Conservation (phyloP, 768 basidiomycete genomes). For the Tulasnella sp. region DNA sequence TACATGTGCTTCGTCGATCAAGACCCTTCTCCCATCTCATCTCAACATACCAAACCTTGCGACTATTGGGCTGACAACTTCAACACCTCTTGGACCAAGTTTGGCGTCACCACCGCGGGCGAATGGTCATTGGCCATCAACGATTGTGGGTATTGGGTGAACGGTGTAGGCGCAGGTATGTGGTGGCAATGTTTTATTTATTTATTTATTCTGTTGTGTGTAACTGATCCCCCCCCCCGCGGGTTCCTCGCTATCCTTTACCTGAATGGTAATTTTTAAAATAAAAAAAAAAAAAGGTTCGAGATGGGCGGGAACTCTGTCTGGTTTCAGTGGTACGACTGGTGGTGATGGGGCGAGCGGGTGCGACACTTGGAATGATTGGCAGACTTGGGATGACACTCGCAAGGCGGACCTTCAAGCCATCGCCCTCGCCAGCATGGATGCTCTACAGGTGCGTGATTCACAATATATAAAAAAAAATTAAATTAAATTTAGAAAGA, state of each 20-base stretch:
- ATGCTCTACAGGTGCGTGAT: slow-evolving; percentile 69
- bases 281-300: too few species aligned
- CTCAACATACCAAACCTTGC: slow-evolving; percentile 54
- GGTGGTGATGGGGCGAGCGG: slow-evolving; percentile 38
- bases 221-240: too few species aligned
- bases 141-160: slow-evolving; percentile 30
- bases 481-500: background rate
- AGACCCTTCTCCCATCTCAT: slow-evolving; percentile 45
- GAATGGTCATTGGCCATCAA: slow-evolving; percentile 43
- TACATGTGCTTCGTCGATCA: slow-evolving; percentile 67
- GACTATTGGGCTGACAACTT: slow-evolving; percentile 53
- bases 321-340: slow-evolving; percentile 28
- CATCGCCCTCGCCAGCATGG: slow-evolving; percentile 82
- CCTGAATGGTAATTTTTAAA: too few species aligned
- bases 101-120: slow-evolving; percentile 74
- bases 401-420: slow-evolving; percentile 55
- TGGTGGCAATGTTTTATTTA: too few species aligned
- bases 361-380: slow-evolving; percentile 66
- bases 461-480: background rate
- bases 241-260: too few species aligned
- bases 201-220: too few species aligned
- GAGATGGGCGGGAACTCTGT: slow-evolving; percentile 82
- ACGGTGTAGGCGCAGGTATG: slow-evolving; percentile 38
- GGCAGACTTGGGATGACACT: slow-evolving; percentile 45
- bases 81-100: slow-evolving; percentile 65